A percentile compares a stretch with the other conserved stretches of the same genome.
Conservation (phyloP, 495 filamentous ascomycete species). For the Bathelium albidoporum region DNA sequence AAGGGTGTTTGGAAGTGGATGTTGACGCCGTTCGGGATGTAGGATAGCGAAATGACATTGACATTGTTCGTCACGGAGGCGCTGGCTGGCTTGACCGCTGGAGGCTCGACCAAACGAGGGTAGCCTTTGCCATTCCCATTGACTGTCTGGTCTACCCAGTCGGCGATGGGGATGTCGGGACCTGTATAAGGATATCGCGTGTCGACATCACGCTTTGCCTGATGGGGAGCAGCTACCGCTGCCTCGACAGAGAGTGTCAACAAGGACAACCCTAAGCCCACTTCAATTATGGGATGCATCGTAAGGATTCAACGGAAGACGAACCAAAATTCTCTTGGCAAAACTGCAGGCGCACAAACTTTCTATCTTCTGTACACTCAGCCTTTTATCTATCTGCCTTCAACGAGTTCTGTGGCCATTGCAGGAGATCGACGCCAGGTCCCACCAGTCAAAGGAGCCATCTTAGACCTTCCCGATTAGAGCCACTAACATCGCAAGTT, state of each 20-base stretch:
- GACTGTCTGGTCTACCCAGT: constrained; percentile 41
- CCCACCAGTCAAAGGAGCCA: neutral
- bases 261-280: neutral
- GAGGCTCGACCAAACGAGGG: constrained; percentile 42
- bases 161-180: constrained; percentile 39
- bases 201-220: constrained; percentile 16
- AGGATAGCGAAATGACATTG: constrained; percentile 43
- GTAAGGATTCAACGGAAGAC: neutral
- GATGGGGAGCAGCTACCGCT: neutral
- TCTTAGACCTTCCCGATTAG: neutral
- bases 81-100: constrained; percentile 39
- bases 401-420: neutral
- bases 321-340: neutral
- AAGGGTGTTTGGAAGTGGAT: constrained; percentile 48
- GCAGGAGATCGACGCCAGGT: neutral
- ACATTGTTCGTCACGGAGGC: constrained; percentile 41
- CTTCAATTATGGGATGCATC: neutral
- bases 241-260: neutral
- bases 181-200: constrained; percentile 35
- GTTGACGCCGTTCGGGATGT: constrained; percentile 40
- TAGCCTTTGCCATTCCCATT: constrained; percentile 46
- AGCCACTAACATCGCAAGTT: neutral
- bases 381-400: neutral
- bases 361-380: neutral
- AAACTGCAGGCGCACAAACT: neutral